phyloP scores from a whole-genome alignment of 2,329 filamentous ascomycete species.

The Neonectria magnoliae region DNA sequence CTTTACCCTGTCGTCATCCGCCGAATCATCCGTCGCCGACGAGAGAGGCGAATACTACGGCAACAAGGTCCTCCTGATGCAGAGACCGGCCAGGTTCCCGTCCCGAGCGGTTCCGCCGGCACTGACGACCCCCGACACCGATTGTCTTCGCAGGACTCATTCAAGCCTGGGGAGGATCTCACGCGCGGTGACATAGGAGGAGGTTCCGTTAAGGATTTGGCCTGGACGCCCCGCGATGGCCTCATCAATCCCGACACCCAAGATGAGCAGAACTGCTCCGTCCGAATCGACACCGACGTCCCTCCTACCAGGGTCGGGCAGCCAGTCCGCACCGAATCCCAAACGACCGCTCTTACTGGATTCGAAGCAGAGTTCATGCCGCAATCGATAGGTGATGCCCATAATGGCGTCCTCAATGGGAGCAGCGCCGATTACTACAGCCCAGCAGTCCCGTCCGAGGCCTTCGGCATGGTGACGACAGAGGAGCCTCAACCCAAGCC shows the following conservation, averaged over 20 bases:
- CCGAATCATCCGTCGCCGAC: conserved; percentile 39
- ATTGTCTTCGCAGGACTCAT: conserved; percentile 51
- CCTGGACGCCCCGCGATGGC: conserved; percentile 38
- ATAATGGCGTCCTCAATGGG: conserved; percentile 47
- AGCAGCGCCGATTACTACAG: conserved; percentile 56
- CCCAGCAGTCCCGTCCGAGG: conserved; percentile 52
- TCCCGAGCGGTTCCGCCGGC: conserved; percentile 20
- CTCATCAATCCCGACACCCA: conserved; percentile 28
- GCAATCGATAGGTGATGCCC: conserved; percentile 40
- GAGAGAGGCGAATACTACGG: conserved; percentile 37
- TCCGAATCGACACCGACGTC: conserved; percentile 32
- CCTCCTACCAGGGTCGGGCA: conserved; percentile 18
- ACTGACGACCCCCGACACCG: conserved; percentile 42
- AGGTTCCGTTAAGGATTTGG: conserved; percentile 40
- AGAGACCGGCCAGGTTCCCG: conserved; percentile 44
- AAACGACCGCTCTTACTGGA: conserved; percentile 34
- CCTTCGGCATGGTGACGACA: conserved; percentile 51
- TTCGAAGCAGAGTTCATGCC: conserved; percentile 43
- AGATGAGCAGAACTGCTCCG: conserved; percentile 21
- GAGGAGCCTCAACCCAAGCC: conserved; percentile 37
- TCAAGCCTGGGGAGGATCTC: conserved; percentile 45
- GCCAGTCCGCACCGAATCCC: conserved; percentile 27
- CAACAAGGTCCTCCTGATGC: conserved; percentile 24
- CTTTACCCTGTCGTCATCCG: conserved; percentile 53
- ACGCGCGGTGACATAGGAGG: conserved; percentile 41